A percentile compares a stretch with the other conserved stretches of the same genome.
Conservation (phyloP, 371 early-diverging fungal genomes). For the Mucor piriformis region DNA sequence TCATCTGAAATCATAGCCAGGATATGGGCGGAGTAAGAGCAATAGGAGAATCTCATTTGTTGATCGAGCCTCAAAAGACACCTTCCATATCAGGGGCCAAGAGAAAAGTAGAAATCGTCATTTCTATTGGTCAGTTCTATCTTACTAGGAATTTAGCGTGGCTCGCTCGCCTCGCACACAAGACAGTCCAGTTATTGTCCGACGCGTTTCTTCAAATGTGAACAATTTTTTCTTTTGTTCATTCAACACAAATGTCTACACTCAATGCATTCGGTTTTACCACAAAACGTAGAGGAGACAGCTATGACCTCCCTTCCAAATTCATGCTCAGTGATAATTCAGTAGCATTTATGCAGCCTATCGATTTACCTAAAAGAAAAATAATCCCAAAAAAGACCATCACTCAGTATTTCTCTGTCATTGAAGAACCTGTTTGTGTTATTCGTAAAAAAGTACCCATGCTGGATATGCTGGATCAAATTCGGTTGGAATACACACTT, state of each 20-base stretch:
- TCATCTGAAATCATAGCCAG: too few relatives aligned
- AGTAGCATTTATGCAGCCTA: neutral
- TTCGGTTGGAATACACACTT: neutral
- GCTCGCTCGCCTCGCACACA: too few relatives aligned
- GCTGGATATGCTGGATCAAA: neutral
- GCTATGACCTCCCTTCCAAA: neutral
- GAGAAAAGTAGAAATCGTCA: too few relatives aligned
- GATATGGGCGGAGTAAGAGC: too few relatives aligned
- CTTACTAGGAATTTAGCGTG: too few relatives aligned
- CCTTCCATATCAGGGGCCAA: too few relatives aligned
- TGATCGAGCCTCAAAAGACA: too few relatives aligned
- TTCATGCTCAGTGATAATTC: neutral
- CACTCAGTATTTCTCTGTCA: neutral
- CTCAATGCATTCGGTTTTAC: slow-evolving; percentile 7
- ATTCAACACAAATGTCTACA: slow-evolving; percentile 5
- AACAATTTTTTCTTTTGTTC: neutral
- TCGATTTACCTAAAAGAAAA: neutral
- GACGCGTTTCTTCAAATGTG: neutral
- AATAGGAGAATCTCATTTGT: too few relatives aligned
- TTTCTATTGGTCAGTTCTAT: too few relatives aligned
- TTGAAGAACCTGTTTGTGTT: neutral
- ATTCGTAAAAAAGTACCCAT: neutral
- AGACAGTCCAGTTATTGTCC: neutral
- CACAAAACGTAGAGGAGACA: neutral
- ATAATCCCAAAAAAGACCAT: neutral